Conservation (phyloP, 371 early-diverging fungal species). For the Chytridium lagenaria region DNA sequence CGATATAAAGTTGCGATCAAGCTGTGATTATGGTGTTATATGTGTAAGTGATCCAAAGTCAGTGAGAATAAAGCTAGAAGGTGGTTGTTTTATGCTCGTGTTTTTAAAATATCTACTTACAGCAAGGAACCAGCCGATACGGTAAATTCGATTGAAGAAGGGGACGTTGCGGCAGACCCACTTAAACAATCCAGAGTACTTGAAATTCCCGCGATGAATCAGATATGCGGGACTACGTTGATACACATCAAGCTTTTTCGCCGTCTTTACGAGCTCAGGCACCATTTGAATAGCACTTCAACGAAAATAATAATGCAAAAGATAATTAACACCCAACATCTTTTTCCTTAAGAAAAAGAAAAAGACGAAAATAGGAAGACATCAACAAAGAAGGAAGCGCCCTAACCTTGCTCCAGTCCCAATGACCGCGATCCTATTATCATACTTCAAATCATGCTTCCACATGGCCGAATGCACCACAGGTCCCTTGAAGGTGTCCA, state of each 20-base stretch:
- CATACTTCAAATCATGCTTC: constrained; percentile 25
- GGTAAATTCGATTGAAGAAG: constrained; percentile 25
- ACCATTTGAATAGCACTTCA: constrained; percentile 55
- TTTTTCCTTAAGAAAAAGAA: background rate
- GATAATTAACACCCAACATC: too few relatives aligned
- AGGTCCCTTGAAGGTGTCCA: constrained; percentile 50
- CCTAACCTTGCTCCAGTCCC: constrained; percentile 37
- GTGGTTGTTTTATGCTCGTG: background rate
- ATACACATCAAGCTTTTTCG: constrained; percentile 52
- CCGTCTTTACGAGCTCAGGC: constrained; percentile 52
- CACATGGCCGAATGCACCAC: constrained; percentile 42
- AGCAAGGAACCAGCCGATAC: background rate
- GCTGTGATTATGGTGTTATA: background rate
- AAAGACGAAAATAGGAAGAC: background rate
- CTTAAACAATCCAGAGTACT: constrained; percentile 38
- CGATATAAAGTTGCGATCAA: constrained; percentile 11
- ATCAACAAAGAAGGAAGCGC: too few relatives aligned
- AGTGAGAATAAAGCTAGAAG: background rate
- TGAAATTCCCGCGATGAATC: constrained; percentile 37
- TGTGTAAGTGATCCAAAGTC: too few relatives aligned
- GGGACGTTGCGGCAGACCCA: constrained; percentile 53
- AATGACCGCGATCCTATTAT: constrained; percentile 37
- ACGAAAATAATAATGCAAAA: background rate
- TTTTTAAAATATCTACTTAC: constrained; percentile 8
- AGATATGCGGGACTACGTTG: constrained; percentile 61